Base-by-base conservation (phyloP, 2,329 filamentous ascomycete genomes). In the Talaromyces sp. region DNA sequence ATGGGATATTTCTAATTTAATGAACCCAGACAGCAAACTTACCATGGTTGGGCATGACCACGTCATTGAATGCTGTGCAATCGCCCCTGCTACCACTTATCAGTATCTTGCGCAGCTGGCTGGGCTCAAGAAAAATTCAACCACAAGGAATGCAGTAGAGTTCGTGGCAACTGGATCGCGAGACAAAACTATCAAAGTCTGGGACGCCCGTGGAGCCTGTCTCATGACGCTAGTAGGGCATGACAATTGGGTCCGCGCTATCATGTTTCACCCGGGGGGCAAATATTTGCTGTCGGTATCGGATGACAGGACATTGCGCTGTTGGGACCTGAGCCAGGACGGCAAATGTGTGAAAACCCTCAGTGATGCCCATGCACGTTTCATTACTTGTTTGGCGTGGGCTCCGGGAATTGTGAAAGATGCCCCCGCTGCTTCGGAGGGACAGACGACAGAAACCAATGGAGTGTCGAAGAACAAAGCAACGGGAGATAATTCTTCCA, bases 291-390 rank as follows among this genome's bases (percentile, higher is more conserved):
- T 98, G 5, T 93, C 89, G 6, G 91, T 90, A 23, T 85, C 89
- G 16, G 94, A 98, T 73, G 94, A 98, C 78, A 96, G 95, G 79
- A 93, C 91, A 4, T 82, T 98, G 63, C 84, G 93, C 60, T 97
- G 93, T 79, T 98, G 94, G 94, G 94, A 98, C 78, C 80, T 98
- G 30, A 84, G 85, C 30, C 94, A 98, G 73, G 92, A 96, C 73
- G 91, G 91, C 50, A 93, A 92, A 70, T 94, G 92, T 69, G 92
- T 96, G 67, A 94, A 94, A 76, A 88, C 87, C 0, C 79, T 98
- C 16, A 82, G 83, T 42, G 90, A 92, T 65, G 87, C 87, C 0
- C 92, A 96, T 72, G 87, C 84, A 4, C 92, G 92, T 72, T 97
- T 98, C 70, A 86, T 97, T 56, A 92, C 86, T 63, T 94, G 90